These are phyloP conservation scores for Bjerkandera adusta DNA, from an alignment of 1,284 basidiomycete species.

Conservation along the genomic window DNA sequence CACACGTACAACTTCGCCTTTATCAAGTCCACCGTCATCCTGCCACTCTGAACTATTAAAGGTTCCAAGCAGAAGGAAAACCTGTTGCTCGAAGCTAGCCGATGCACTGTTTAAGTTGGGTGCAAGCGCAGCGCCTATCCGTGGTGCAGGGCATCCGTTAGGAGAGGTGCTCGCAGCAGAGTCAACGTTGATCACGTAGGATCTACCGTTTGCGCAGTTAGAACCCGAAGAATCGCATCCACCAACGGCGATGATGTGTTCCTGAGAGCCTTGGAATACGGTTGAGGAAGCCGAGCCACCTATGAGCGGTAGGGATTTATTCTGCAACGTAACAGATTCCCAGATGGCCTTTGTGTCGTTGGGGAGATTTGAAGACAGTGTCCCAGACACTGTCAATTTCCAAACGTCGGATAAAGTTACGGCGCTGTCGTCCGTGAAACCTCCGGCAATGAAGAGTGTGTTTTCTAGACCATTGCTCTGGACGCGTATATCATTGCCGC, in stretches of 20 bases:
- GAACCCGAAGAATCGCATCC: constrained; percentile 53
- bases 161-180: constrained; percentile 36
- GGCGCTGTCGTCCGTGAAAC: constrained; percentile 46
- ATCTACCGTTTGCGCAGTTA: constrained; percentile 53
- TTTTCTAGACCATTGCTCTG: constrained; percentile 53
- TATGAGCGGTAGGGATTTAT: constrained; percentile 37
- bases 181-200: constrained; percentile 52
- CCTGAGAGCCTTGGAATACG: constrained; percentile 23
- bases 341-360: constrained; percentile 53
- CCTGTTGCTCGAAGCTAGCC: constrained; percentile 57
- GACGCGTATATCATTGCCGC: constrained; percentile 62
- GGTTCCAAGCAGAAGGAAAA: constrained; percentile 65
- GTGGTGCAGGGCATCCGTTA: constrained; percentile 64
- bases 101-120: constrained; percentile 59
- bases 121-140: constrained; percentile 56
- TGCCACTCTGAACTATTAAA: constrained; percentile 64
- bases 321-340: constrained; percentile 43
- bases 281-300: constrained; percentile 53
- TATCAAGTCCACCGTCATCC: constrained; percentile 52
- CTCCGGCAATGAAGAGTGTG: constrained; percentile 68
- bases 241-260: constrained; percentile 52
- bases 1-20: constrained; percentile 67
- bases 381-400: constrained; percentile 64
- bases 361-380: constrained; percentile 64
- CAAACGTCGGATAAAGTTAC: constrained; percentile 62